Base-by-base conservation (phyloP, 2,329 filamentous ascomycete genomes). In the Aspergillus sergii region DNA sequence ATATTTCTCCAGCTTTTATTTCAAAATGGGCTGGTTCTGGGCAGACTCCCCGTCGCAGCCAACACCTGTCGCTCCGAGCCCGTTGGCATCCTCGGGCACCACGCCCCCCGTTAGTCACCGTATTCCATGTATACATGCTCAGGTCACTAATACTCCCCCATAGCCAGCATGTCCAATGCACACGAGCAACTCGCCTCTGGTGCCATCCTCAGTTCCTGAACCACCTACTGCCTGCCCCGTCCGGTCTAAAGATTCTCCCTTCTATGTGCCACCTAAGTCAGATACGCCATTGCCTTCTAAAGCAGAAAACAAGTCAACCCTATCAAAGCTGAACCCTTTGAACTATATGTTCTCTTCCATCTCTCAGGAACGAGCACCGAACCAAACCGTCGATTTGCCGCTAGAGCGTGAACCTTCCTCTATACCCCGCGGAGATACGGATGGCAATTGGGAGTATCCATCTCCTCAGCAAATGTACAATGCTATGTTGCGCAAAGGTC, bases 401-500 rank as follows among this genome's bases (percentile, higher is more conserved):
- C 91, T 94, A 2, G 86, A 89, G 8, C 91, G 95, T 70, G 93
- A 97, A 78, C 81, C 86, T 34, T 96, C 92, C 0, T 93, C 94
- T 1, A 99, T 99, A 70, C 95, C 95, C n/a, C 91, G 91, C 70
- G 92, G 91, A 72, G 88, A 91, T 71, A 63, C 69, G 2, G 85
- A 89, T 58, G 87, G 89, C 54, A 96, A 92, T 73, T 99, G 95
- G 95, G 95, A 98, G 79, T 99, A 99, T 76, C 95, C 95, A 0
- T 97, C 93, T 0, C 94, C 95, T 0, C 95, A 99, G 81, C 95
- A 99, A 80, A 99, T 99, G 95, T 99, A 98, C 84, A 98, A 99
- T 74, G 95, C 95, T 9, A 90, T 99, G 80, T 82, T 98, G 65
- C 90, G 95, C 67, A 99, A 99, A 80, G 95, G 95, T 63, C 95